A percentile compares a stretch with the other conserved stretches of the same genome.
These are phyloP conservation scores for Mycena epipterygia DNA, from an alignment of 768 basidiomycete species.

Conservation along the genomic window DNA sequence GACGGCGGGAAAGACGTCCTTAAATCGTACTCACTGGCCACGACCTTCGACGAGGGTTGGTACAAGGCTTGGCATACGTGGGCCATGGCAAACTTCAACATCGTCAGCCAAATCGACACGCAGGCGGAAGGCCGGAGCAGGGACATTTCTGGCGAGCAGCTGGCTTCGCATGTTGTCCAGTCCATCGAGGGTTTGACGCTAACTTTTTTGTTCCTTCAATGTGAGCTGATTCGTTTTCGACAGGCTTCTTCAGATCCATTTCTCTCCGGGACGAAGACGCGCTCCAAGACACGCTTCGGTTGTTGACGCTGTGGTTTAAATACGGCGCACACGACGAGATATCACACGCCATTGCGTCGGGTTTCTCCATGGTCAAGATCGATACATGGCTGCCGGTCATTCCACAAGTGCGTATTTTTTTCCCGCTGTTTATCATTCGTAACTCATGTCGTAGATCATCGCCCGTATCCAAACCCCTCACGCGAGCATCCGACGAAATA, in stretches of 20 bases:
- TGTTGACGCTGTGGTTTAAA: constrained; percentile 98
- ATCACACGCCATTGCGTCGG: constrained; percentile 89
- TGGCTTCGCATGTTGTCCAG: constrained; percentile 91
- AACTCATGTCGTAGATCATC: constrained; percentile 77
- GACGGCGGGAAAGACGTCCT: constrained; percentile 85
- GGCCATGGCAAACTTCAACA: constrained; percentile 97
- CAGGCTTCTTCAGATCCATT: constrained; percentile 97
- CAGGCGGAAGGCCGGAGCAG: constrained; percentile 66
- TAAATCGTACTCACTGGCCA: constrained; percentile 86
- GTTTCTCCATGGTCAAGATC: constrained; percentile 91
- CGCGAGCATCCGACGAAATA: constrained; percentile 87
- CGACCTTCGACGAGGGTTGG: constrained; percentile 92
- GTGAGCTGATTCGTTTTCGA: neutral
- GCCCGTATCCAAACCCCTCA: constrained; percentile 99
- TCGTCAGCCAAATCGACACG: constrained; percentile 85
- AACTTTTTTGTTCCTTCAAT: constrained; percentile 41
- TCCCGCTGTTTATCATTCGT: neutral
- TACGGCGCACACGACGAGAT: constrained; percentile 93
- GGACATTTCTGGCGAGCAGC: constrained; percentile 71
- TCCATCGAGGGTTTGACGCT: constrained; percentile 77
- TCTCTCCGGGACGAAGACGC: constrained; percentile 91
- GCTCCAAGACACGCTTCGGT: constrained; percentile 92
- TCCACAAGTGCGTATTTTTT: constrained; percentile 78
- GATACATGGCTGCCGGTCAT: constrained; percentile 99
- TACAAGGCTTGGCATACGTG: constrained; percentile 99